Evolutionary conservation across 2,329 filamentous ascomycete genomes (phyloP), one percentile per base, ranked within the genome.

Genomic region (Penicillium aurantiogriseum): DNA sequence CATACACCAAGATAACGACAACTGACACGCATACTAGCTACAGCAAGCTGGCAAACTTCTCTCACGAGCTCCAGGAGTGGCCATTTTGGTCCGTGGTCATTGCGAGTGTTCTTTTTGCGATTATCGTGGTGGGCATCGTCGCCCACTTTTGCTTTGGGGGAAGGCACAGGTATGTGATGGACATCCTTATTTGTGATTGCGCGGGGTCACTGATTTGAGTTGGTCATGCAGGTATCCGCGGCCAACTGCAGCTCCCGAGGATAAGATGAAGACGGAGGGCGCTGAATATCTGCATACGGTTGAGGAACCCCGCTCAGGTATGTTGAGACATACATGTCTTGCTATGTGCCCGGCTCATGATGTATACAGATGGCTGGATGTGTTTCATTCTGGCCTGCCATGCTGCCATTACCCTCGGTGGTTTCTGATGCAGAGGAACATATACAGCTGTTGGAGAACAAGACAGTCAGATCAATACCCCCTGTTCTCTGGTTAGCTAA

Each of bases 371-470:
- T 31, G 45, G 53, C 21, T 55, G 45, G 53, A 31, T 29, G 21
- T 13, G 21, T 25, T 51, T 55, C n/a, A 35, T 55, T 31, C 25
- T 50, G 21, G 45, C 46, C 29, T 55, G 38, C n/a, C 46, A 50
- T n/a, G 53, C 53, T 55, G 53, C n/a, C 27, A 49, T 55, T 51
- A 51, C 53, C 38, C 53, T 55, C 29, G 29, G 49, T 44, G 38
- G 11, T 35, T 17, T 43, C 39, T 51, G 29, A 51, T 21, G 27
- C 21, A 2, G 27, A 44, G 19, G 29, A 31, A 19, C 19, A 15
- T n/a, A 9, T 35, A 6, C 10, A 33, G 49, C 15, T 44, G 49
- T 11, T 40, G 38, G 21, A 15, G 27, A 44, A 19, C 17, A n/a
- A 6, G 27, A 13, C 27, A 27, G 39, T 21, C 25, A 43, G 29